Base-by-base conservation (phyloP, 129 eudicot species). In the Flaveria ramosissima region DNA sequence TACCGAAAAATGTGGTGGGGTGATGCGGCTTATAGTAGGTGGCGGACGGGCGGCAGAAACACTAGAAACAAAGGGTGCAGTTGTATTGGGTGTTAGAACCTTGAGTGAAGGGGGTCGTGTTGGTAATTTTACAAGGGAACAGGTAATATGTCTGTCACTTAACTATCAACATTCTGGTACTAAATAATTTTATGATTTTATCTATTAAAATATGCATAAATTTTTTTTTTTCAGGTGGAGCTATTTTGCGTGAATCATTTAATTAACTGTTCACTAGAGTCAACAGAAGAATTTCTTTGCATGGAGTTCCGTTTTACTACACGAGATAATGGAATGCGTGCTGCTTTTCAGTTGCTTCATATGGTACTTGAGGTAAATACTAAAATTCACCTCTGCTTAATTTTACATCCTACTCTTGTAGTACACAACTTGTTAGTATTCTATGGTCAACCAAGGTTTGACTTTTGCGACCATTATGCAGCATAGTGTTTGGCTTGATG, bases 401-500 rank as follows among this genome's bases (percentile, higher is more conserved):
- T 46, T 2, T 75, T 32, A 2, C 39, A 26, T 57, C 16, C 13
- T 72, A 55, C 50, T 45, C 13, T 45, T 45, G 21, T 14, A 72
- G 36, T 45, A 43, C 56, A 69, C 26, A n/a, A 4, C 10, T 36
- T 45, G 41, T 59, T 53, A 26, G 56, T 65, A 21, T 53, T 74
- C 6, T 68, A 39, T 81, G 55, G 24, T 84, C 10, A 68, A 39
- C 43, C 39, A 32, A 11, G 19, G 48, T 9, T 45, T 68, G 65
- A 80, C 77, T 41, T 27, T 24, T 70, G n/a, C 53, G 23, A 57
- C 12, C 70, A 57, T 52, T 45, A 11, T 87, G 85, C 99, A 95
- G 99, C 97, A 89, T 89, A 95, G 99, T 52, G 99, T 95, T 19
- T 95, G 99, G 99, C 88, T 95, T 71, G 99, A 95, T 23, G 99